A percentile compares a stretch with the other conserved stretches of the same genome.
Conservation (phyloP, 2,329 filamentous ascomycete species). For the Orbilia quercus region DNA sequence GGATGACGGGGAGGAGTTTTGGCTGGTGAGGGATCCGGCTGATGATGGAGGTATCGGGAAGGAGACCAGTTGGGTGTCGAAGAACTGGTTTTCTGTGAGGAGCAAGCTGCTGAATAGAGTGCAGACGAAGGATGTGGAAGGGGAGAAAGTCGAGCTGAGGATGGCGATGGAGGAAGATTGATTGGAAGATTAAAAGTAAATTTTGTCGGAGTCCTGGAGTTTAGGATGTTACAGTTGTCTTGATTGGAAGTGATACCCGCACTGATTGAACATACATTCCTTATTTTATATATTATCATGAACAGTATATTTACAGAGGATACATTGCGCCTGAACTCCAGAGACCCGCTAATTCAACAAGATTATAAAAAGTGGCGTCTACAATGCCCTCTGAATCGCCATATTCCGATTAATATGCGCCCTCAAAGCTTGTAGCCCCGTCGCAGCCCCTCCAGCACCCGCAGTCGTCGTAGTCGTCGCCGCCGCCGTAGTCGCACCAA, state of each 20-base stretch:
- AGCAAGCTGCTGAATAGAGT: constrained; percentile 10
- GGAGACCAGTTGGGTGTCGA: constrained; percentile 52
- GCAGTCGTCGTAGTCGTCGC: no score
- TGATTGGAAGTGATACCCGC: constrained; percentile 29
- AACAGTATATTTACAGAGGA: background rate
- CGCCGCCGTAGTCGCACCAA: background rate
- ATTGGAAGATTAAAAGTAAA: background rate
- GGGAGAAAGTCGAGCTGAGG: constrained; percentile 33
- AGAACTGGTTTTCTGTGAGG: constrained; percentile 41
- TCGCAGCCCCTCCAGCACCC: constrained; percentile 20
- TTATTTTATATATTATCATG: background rate
- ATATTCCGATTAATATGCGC: constrained; percentile 49
- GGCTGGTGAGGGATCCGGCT: constrained; percentile 42
- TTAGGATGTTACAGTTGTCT: background rate
- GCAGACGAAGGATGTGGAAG: background rate
- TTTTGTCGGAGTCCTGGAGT: constrained; percentile 13
- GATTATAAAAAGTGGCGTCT: background rate
- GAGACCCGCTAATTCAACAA: constrained; percentile 26
- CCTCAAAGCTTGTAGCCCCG: constrained; percentile 42
- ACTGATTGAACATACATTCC: background rate
- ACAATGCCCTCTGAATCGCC: constrained; percentile 49
- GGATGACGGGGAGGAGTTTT: constrained; percentile 63
- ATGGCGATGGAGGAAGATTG: constrained; percentile 46
- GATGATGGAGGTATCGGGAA: constrained; percentile 41
- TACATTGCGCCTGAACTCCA: constrained; percentile 15